A percentile compares a stretch with the other conserved stretches of the same genome.
phyloP scores from a whole-genome alignment of 192 early-diverging fungal species.

The Backusella sp. region DNA sequence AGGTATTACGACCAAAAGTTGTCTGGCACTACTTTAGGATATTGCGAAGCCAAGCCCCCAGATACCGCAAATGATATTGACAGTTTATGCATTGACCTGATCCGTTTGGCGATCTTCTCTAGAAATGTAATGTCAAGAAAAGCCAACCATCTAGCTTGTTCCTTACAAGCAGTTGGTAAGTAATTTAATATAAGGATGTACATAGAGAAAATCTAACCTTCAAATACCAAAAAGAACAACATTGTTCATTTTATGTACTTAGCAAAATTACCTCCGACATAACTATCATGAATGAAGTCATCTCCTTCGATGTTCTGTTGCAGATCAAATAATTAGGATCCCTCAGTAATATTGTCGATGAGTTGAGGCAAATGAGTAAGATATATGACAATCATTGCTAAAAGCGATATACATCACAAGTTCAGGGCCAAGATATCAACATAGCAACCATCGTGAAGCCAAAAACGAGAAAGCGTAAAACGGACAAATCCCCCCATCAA shows the following conservation, averaged over 20 bases:
- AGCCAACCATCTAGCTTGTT: neutral
- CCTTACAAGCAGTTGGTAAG: slow-evolving; percentile 14
- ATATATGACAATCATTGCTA: neutral
- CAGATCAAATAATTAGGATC: neutral
- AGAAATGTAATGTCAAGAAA: slow-evolving; percentile 4
- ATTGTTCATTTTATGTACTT: slow-evolving; percentile 8
- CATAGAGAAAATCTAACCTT: slow-evolving; percentile 5
- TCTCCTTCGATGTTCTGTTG: neutral
- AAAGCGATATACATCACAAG: neutral
- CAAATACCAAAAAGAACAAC: slow-evolving; percentile 6
- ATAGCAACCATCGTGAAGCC: neutral
- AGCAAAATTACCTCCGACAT: neutral
- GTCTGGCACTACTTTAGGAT: neutral
- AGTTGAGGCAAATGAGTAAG: neutral
- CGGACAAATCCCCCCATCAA: too few relatives aligned
- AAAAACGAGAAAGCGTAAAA: slow-evolving; percentile 8
- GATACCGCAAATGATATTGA: neutral
- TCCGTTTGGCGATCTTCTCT: neutral
- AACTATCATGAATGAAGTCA: neutral
- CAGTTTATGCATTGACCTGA: neutral
- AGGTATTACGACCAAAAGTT: neutral
- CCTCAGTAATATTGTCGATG: neutral
- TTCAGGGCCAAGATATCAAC: neutral
- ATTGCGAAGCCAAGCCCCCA: neutral
- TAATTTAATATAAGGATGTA: slow-evolving; percentile 8